phyloP scores from a whole-genome alignment of 2,329 filamentous ascomycete species.

The Pyrenochaeta sp. region DNA sequence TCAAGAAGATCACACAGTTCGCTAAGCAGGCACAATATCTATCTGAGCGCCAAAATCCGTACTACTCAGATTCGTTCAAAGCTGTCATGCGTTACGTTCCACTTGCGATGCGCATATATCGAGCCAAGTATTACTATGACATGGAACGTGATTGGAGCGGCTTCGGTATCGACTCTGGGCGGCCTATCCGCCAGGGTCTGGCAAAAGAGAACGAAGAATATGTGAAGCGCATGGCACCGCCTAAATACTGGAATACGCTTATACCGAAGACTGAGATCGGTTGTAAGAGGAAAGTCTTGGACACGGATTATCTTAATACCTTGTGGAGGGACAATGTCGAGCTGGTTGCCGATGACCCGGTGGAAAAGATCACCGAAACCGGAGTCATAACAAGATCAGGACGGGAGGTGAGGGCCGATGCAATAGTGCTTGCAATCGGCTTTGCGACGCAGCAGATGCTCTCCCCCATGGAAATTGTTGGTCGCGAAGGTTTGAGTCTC shows the following conservation, averaged over 20 bases:
- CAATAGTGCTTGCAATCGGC: conserved; percentile 60
- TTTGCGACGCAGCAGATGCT: conserved; percentile 60
- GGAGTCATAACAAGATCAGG: conserved; percentile 53
- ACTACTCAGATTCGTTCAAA: conserved; percentile 53
- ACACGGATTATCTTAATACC: conserved; percentile 57
- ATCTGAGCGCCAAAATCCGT: conserved; percentile 54
- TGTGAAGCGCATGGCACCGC: conserved; percentile 54
- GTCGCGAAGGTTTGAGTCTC: conserved; percentile 51
- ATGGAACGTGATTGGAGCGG: conserved; percentile 56
- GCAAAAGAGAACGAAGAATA: conserved; percentile 54
- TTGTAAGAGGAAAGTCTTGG: conserved; percentile 59
- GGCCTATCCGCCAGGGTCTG: conserved; percentile 46
- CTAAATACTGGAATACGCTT: conserved; percentile 55
- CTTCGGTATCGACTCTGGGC: conserved; percentile 52
- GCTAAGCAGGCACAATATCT: conserved; percentile 62
- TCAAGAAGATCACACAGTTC: conserved; percentile 57
- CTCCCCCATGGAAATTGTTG: conserved; percentile 58
- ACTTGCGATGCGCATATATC: conserved; percentile 55
- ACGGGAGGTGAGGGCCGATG: conserved; percentile 52
- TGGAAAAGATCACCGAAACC: conserved; percentile 48
- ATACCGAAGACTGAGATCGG: conserved; percentile 57
- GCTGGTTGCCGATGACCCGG: conserved; percentile 52
- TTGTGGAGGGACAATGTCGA: conserved; percentile 56
- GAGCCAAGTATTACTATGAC: conserved; percentile 53
- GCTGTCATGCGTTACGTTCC: conserved; percentile 57